Evolutionary conservation across 1,139 yeast genomes (phyloP), one percentile per base, ranked within the genome.

Genomic region (Suhomyces chickasaworum): DNA sequence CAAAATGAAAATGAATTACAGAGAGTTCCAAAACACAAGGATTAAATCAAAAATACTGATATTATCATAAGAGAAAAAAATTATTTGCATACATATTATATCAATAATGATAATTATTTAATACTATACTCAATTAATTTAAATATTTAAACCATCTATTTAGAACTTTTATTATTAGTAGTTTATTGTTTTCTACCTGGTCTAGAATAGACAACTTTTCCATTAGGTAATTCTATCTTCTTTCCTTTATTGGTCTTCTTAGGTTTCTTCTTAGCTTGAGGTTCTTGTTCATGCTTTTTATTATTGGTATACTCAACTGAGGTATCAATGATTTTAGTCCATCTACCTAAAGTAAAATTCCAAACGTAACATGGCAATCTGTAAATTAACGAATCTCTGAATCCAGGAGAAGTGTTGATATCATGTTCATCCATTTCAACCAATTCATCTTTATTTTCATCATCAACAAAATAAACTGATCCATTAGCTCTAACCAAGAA

Each of bases 401-500:
- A 69, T 0, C 80, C 73, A 8, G 79, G 73, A 16, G 60, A 55
- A 10, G 58, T 48, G 40, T 65, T 62, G 36, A 77, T 68, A 23
- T 74, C 78, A 49, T 66, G 58, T 33, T 77, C 78, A 48, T 71
- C 73, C 45, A 75, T 53, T 25, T 57, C 52, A 23, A 63, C 53
- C 41, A 65, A 56, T n/a, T 60, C 67, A 20, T 71, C 77, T 18
- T 66, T 65, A 9, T 73, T 78, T 34, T 75, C 77, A n/a, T 66
- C 65, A 50, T 86, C 89, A 15, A 82, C 64, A 36, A 86, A 66
- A 62, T 71, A 82, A 10, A 90, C 90, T 2, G 71, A 66, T n/a
- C 95, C 96, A 47, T 81, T 83, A 18, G 84, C 76, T 50, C 83
- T 78, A 3, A 90, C 86, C 37, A 81, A 55, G 54, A 90, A 84